A percentile compares a stretch with the other conserved stretches of the same genome.
Evolutionary conservation across 2,329 filamentous ascomycete species (phyloP).

Genomic region (Fusarium paranaense): DNA sequence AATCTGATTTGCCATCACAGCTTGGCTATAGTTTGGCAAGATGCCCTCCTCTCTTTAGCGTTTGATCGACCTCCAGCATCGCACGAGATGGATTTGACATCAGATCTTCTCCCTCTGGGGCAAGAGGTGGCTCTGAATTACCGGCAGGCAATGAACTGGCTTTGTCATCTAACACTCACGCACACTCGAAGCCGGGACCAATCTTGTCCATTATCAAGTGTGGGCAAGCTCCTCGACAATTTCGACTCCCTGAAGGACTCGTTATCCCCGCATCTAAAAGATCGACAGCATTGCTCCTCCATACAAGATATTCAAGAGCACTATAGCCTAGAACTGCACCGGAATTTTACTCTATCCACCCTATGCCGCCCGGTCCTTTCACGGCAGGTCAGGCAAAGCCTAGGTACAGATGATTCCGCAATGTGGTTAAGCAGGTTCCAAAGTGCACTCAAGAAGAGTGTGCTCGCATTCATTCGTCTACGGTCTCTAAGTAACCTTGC

Average conservation of each 20-base stretch:
- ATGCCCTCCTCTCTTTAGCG: constrained; percentile 29
- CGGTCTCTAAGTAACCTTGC: constrained; percentile 22
- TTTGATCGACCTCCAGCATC: constrained; percentile 30
- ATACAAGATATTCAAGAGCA: constrained; percentile 30
- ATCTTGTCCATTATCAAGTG: neutral
- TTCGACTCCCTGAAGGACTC: constrained; percentile 8
- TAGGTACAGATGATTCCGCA: neutral
- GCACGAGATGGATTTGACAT: constrained; percentile 18
- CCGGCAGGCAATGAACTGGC: constrained; percentile 32
- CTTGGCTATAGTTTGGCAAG: constrained; percentile 34
- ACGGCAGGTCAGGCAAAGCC: neutral
- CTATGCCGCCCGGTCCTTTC: constrained; percentile 29
- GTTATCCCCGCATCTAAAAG: constrained; percentile 1
- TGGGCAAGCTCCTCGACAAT: neutral
- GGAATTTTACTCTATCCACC: constrained; percentile 21
- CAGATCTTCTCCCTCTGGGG: constrained; percentile 8
- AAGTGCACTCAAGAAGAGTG: constrained; percentile 10
- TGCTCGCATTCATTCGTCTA: constrained; percentile 22
- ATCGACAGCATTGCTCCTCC: constrained; percentile 6
- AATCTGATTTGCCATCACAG: neutral
- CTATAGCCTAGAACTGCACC: constrained; percentile 20
- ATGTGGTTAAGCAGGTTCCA: constrained; percentile 6
- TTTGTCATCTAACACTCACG: constrained; percentile 15
- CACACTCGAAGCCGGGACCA: neutral
- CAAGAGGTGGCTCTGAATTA: neutral